These are phyloP conservation scores for Hemisphaericaspora xylofermentans DNA, from an alignment of 1,139 yeast genomes.

Conservation along the genomic window DNA sequence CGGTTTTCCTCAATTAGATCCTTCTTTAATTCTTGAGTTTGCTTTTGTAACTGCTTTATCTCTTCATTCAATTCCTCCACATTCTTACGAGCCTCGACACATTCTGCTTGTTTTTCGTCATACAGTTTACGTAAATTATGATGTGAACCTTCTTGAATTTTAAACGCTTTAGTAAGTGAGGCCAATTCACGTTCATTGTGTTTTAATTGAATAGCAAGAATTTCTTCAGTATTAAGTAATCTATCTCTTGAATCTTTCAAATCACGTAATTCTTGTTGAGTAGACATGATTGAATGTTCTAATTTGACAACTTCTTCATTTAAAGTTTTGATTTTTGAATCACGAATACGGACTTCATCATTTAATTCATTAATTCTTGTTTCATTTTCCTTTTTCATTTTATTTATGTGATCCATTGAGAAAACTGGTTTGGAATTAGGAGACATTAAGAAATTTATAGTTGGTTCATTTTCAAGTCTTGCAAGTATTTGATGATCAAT, in stretches of 20 bases:
- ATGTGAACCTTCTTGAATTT: conserved; percentile 21
- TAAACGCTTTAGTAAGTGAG: conserved; percentile 27
- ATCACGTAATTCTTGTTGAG: conserved; percentile 22
- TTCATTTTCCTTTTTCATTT: conserved; percentile 27
- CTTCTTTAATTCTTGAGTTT: conserved; percentile 5
- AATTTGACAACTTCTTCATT: conserved; percentile 20
- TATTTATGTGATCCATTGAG: conserved; percentile 31
- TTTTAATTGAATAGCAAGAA: conserved; percentile 28
- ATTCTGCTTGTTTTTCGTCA: conserved; percentile 11
- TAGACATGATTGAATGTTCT: conserved; percentile 20
- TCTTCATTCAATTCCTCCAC: conserved; percentile 13
- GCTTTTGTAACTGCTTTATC: conserved; percentile 9
- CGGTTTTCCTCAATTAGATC: conserved; percentile 18
- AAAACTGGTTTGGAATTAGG: conserved; percentile 41
- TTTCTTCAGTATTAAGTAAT: conserved; percentile 25
- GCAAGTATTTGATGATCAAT: conserved; percentile 5
- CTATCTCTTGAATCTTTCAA: conserved; percentile 21
- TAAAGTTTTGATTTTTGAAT: conserved; percentile 18
- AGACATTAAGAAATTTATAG: conserved; percentile 32
- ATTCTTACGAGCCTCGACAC: conserved; percentile 8
- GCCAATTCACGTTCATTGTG: conserved; percentile 33
- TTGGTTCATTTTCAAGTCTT: conserved; percentile 24
- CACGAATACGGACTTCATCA: conserved; percentile 16
- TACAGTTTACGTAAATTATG: conserved; percentile 12
- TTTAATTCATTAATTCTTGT: conserved; percentile 8